Evolutionary conservation across 2,329 filamentous ascomycete genomes (phyloP).

Genomic region (Cladophialophora carrionii): DNA sequence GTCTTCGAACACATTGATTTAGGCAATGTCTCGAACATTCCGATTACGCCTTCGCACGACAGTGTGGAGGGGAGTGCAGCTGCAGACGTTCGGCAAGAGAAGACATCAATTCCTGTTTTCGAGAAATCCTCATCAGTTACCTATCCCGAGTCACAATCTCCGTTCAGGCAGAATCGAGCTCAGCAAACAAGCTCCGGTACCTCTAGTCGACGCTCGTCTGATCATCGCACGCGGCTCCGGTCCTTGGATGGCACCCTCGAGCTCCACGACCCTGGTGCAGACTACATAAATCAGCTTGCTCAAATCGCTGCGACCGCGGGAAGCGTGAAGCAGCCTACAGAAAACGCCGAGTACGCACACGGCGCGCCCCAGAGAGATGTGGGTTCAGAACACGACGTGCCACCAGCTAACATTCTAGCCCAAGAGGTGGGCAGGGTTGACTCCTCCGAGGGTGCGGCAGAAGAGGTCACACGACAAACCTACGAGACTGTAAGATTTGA

Average conservation of each 20-base stretch:
- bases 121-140: conserved; percentile 7
- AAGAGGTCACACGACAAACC: not conserved
- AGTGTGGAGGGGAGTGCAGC: not conserved
- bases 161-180: conserved; percentile 23
- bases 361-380: not conserved
- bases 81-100: conserved; percentile 11
- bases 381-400: not conserved
- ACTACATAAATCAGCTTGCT: conserved; percentile 12
- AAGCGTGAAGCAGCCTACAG: not conserved
- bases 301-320: conserved; percentile 3
- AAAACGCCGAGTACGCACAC: not conserved
- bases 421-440: conserved; percentile 1
- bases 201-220: conserved; percentile 16
- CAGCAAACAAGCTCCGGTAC: conserved; percentile 2
- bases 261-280: conserved; percentile 2
- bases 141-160: conserved; percentile 27
- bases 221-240: conserved; percentile 3
- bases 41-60: not conserved
- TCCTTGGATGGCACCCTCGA: conserved; percentile 26
- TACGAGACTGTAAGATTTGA: no score
- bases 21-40: not conserved
- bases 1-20: not conserved
- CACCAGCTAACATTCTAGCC: not conserved
- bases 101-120: conserved; percentile 5
- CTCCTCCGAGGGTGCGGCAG: not conserved